A percentile compares a stretch with the other conserved stretches of the same genome.
Evolutionary conservation across 139 green algal species (phyloP).

Genomic region (Coccomyxa sp.): DNA sequence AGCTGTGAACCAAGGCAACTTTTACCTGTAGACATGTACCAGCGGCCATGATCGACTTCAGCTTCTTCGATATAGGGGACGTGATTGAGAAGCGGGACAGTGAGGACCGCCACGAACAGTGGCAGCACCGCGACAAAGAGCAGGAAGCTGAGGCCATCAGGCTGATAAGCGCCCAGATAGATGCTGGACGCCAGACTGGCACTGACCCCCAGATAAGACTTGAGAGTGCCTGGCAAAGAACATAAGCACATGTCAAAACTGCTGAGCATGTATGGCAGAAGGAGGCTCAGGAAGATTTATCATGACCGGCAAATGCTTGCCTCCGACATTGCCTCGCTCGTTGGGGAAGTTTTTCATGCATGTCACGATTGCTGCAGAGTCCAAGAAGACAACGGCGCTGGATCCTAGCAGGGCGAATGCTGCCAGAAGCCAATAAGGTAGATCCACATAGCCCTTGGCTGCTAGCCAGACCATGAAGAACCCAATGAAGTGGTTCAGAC

Average conservation of each 20-base stretch:
- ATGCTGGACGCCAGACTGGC: constrained; percentile 49
- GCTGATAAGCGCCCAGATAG: constrained; percentile 43
- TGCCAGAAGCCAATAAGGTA: neutral
- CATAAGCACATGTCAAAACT: neutral
- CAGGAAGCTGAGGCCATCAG: constrained; percentile 42
- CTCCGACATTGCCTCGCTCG: constrained; percentile 65
- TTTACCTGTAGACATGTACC: neutral
- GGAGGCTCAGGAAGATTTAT: neutral
- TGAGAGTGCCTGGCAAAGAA: constrained; percentile 44
- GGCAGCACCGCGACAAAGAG: constrained; percentile 51
- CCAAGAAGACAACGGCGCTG: constrained; percentile 40
- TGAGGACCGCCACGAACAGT: constrained; percentile 10
- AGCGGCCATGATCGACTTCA: neutral
- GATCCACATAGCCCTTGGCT: neutral
- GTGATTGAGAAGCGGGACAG: constrained; percentile 48
- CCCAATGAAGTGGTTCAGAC: neutral
- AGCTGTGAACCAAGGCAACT: neutral
- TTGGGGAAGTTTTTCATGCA: constrained; percentile 79
- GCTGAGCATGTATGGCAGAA: neutral
- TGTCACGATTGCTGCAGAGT: constrained; percentile 66
- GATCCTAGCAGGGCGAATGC: neutral
- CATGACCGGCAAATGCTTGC: constrained; percentile 13
- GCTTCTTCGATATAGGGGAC: constrained; percentile 34
- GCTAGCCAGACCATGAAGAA: neutral
- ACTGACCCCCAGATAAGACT: constrained; percentile 41